A percentile compares a stretch with the other conserved stretches of the same genome.
Evolutionary conservation across 768 basidiomycete genomes (phyloP).

Genomic region (Naganishia randhawae): DNA sequence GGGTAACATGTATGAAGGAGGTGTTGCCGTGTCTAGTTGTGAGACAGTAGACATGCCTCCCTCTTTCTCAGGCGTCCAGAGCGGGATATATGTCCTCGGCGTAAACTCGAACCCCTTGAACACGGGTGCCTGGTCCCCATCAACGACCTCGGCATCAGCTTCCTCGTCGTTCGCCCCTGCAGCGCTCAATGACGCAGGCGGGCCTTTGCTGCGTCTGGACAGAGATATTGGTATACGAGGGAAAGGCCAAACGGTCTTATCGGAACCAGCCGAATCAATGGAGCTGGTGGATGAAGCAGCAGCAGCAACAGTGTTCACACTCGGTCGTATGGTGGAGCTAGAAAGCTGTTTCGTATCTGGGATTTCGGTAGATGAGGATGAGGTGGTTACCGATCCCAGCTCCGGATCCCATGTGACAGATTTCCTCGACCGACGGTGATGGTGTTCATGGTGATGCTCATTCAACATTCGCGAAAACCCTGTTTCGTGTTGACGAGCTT

Average conservation of each 20-base stretch:
- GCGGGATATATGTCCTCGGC: not conserved
- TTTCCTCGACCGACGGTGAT: not conserved
- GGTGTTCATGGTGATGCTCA: not conserved
- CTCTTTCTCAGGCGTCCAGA: not conserved
- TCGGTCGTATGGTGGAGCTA: not conserved
- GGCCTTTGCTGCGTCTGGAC: not conserved
- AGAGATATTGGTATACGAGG: not conserved
- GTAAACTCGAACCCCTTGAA: slow-evolving; percentile 13
- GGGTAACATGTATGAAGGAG: not conserved
- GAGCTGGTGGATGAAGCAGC: not conserved
- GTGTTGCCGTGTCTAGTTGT: not conserved
- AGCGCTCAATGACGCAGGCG: not conserved
- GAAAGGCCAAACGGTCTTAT: slow-evolving; percentile 15
- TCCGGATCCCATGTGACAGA: slow-evolving; percentile 7
- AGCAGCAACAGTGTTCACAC: not conserved
- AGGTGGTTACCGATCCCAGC: not conserved
- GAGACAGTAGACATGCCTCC: not conserved
- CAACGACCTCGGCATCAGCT: not conserved
- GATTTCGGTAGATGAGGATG: not conserved
- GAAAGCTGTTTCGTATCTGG: not conserved
- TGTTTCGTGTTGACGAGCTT: slow-evolving; percentile 3
- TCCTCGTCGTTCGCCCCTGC: not conserved
- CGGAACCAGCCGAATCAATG: not conserved
- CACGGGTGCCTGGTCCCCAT: not conserved
- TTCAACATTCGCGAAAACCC: no score